Base-by-base conservation (phyloP, 306 rosid genomes). In the Sechiopsis laciniata region DNA sequence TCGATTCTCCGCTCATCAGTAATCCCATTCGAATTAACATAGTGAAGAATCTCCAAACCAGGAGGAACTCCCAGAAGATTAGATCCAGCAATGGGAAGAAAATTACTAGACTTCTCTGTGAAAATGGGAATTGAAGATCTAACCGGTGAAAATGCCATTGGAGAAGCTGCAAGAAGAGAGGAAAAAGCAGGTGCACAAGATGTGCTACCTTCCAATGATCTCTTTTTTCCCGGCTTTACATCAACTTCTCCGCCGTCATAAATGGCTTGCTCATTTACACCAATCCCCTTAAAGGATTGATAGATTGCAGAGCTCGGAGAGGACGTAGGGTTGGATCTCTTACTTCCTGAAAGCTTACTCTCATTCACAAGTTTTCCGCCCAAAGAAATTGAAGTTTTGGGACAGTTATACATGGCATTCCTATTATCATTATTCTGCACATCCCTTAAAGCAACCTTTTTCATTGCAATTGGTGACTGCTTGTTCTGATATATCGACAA, bases 371-470 rank as follows among this genome's bases (percentile, higher is more conserved):
- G 55, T 12, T 29, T 19, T 61, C 55, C 46, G 37, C 81, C 85
- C 59, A 69, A 74, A 66, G 59, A 3, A 74, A 59, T 63, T 20
- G 69, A 42, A 74, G 58, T 61, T 72, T 72, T 74, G 14, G 79
- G 69, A 72, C 58, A 62, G 51, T 71, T 77, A 17, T 50, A 35
- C 26, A 50, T 32, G 29, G 22, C 45, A 29, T 35, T 72, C 45
- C 81, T 78, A 51, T 77, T 73, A 40, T 84, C 83, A 64, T 84
- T 84, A 37, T 42, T 42, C 57, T 80, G 87, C 50, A 78, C 77
- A 74, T 84, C 84, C 37, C 81, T 76, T 73, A 84, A 55, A 62
- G 78, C 78, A 20, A 29, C 19, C 74, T 84, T 84, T 77, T 81
- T 81, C 75, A n/a, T 20, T 21, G 79, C 71, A 55, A 78, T 55